phyloP scores from a whole-genome alignment of 2,329 filamentous ascomycete genomes.

The Ciborinia camelliae region DNA sequence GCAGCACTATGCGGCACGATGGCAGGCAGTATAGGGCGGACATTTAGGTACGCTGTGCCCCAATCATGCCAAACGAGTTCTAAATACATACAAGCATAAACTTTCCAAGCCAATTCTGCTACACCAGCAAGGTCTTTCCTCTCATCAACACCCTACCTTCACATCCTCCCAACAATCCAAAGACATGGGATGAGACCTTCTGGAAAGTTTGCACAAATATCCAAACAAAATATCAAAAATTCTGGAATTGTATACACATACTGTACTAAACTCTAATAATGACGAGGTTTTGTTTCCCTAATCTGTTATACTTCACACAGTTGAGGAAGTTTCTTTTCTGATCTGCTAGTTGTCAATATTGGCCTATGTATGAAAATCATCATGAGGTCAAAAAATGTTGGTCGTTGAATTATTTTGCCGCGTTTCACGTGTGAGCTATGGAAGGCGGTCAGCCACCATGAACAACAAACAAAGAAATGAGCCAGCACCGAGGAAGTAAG shows the following conservation, averaged over 20 bases:
- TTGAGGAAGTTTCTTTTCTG: not conserved
- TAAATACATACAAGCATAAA: not conserved
- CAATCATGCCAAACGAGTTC: not conserved
- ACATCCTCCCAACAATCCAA: not conserved
- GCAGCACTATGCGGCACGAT: not conserved
- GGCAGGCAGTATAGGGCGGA: not conserved
- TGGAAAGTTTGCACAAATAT: not conserved
- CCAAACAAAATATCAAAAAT: not conserved
- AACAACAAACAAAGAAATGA: not conserved
- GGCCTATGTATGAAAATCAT: too few species aligned
- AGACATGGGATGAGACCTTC: not conserved
- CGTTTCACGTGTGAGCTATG: not conserved
- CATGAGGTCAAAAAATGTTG: not conserved
- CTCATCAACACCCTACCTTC: too few species aligned
- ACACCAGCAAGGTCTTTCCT: not conserved
- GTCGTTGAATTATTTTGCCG: not conserved
- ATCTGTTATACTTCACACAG: not conserved
- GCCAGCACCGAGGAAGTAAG: slow-evolving; percentile 4
- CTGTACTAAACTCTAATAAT: not conserved
- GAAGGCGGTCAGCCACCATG: not conserved
- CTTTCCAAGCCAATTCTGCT: not conserved
- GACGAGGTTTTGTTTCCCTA: too few species aligned
- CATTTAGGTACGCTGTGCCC: not conserved
- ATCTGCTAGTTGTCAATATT: not conserved
- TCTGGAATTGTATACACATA: not conserved